Base-by-base conservation (phyloP, 148 eudicot species). In the Pharnaceum exiguum region DNA sequence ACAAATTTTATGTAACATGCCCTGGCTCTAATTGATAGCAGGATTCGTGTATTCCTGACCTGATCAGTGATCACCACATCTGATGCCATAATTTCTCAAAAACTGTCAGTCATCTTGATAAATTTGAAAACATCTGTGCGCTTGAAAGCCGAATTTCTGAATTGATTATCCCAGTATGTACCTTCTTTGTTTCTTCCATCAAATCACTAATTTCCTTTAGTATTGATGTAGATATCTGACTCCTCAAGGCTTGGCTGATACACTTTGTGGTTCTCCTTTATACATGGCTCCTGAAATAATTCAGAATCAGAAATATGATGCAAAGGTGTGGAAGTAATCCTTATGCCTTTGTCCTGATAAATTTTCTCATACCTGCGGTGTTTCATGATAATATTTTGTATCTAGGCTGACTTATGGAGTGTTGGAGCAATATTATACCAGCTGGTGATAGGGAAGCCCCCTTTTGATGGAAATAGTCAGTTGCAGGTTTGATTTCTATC, bases 201-300 rank as follows among this genome's bases (percentile, higher is more conserved):
- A 33, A 38, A n/a, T 35, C 26, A 24, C 62, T 46, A 33, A 67
- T 37, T 22, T 42, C n/a, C n/a, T 6, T 23, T 19, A 5, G 43
- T 32, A 70, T 6, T 49, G 17, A 31, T 49, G 52, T 74, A 78
- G 82, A 51, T 78, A 70, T 70, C 46, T 78, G 70, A 78, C 72
- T 52, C 65, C 65, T 32, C 76, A 78, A 60, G 74, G 70, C 33
- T 57, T 78, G 77, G 82, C 82, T 54, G 78, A 70, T 57, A 78
- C 82, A 50, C 76, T 78, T 48, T 78, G 82, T 63, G 82, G 82
- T 39, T 78, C 82, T 24, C 82, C 82, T 11, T 44, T 78, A 32
- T 78, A 78, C 40, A 78, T 78, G 82, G 82, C 82, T 54, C 82
- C 82, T 36, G 82, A 78, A 55, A 74, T 78, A 35, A 70, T 78